Conservation (phyloP, 257 asterid species). For the Solanum chilense region DNA sequence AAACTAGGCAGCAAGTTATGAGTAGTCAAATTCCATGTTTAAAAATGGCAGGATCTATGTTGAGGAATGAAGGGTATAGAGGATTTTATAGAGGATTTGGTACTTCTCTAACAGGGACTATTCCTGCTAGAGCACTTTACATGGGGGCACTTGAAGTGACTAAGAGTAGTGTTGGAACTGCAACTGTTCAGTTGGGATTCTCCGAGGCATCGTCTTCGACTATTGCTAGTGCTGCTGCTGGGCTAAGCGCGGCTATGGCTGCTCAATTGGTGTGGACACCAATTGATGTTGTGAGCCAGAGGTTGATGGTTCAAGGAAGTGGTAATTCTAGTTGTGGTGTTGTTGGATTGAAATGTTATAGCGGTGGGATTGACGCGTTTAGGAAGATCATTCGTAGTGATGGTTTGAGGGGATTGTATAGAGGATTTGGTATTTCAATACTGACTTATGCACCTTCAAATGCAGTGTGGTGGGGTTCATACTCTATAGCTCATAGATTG, state of each 20-base stretch:
- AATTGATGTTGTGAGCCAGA: slow-evolving; percentile 89
- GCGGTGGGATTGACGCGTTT: slow-evolving; percentile 83
- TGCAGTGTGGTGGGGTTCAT: slow-evolving; percentile 99
- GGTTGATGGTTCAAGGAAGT: slow-evolving; percentile 87
- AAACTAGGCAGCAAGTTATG: slow-evolving; percentile 86
- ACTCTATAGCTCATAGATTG: slow-evolving; percentile 57
- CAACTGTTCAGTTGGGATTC: slow-evolving; percentile 46
- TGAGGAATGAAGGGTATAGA: slow-evolving; percentile 49
- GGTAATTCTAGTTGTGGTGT: slow-evolving; percentile 12
- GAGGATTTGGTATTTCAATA: slow-evolving; percentile 93
- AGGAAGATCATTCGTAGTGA: slow-evolving; percentile 53
- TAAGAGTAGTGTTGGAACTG: slow-evolving; percentile 71
- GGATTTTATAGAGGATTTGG: slow-evolving; percentile 93
- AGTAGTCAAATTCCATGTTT: slow-evolving; percentile 35
- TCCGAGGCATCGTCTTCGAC: slow-evolving; percentile 73
- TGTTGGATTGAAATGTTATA: slow-evolving; percentile 50
- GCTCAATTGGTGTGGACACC: slow-evolving; percentile 99
- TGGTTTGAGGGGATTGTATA: slow-evolving; percentile 74
- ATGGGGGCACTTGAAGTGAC: slow-evolving; percentile 97
- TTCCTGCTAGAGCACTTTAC: slow-evolving; percentile 92
- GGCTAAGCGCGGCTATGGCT: slow-evolving; percentile 89
- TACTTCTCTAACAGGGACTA: slow-evolving; percentile 82
- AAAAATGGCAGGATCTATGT: slow-evolving; percentile 63
- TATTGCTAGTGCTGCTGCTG: slow-evolving; percentile 88
- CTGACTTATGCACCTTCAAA: slow-evolving; percentile 95